Conservation (phyloP, 2,329 filamentous ascomycete species). For the Colletotrichum eremochloae region DNA sequence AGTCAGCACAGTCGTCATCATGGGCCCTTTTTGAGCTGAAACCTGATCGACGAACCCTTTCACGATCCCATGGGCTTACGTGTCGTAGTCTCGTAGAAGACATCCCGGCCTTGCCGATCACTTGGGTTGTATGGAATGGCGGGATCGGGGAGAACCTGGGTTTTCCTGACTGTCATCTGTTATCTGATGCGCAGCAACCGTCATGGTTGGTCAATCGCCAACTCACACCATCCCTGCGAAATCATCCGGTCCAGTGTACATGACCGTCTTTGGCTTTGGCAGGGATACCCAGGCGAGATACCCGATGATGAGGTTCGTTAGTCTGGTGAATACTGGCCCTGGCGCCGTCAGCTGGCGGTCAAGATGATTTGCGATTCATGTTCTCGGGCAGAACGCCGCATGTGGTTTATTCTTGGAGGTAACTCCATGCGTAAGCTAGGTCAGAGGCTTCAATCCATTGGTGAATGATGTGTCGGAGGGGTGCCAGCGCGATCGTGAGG, state of each 20-base stretch:
- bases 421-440: background rate
- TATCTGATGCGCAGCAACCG: constrained; percentile 17
- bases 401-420: background rate
- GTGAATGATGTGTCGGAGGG: too few species aligned
- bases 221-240: background rate
- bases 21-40: background rate
- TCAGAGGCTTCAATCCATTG: background rate
- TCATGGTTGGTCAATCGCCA: constrained; percentile 8
- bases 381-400: background rate
- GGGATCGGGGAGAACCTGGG: background rate
- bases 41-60: background rate
- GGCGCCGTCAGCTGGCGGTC: background rate
- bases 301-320: background rate
- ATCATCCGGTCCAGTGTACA: constrained; percentile 7
- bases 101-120: background rate
- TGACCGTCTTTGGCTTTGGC: constrained; percentile 1
- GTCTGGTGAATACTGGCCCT: background rate
- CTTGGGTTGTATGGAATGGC: background rate
- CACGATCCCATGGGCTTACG: background rate
- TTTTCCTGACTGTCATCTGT: constrained; percentile 9
- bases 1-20: constrained; percentile 2
- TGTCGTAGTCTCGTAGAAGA: background rate
- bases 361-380: background rate
- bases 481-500: too few species aligned
- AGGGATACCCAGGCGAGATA: background rate